Percentiles rank a stretch among this genome's conserved stretches.
These are phyloP conservation scores for Nematocida sp. DNA, from an alignment of 371 early-diverging fungal species.

Conservation along the genomic window DNA sequence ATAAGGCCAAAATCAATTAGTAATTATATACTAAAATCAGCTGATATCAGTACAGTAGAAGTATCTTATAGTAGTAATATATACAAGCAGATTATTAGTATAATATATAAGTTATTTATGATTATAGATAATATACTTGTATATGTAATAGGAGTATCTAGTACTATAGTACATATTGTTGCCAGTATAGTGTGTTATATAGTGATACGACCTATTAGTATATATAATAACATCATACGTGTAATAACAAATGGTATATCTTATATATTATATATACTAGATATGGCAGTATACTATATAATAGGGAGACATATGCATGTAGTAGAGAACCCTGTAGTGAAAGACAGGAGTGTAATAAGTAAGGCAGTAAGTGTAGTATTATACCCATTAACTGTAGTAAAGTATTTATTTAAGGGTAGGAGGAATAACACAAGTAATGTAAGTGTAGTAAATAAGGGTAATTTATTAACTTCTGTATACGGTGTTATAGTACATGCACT, in stretches of 20 bases:
- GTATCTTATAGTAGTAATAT: neutral
- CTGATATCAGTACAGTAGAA: neutral
- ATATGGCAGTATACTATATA: neutral
- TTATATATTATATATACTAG: neutral
- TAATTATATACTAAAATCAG: neutral
- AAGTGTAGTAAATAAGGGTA: neutral
- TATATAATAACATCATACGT: neutral
- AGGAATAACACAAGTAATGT: neutral
- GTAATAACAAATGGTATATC: neutral
- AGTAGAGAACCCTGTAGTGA: neutral
- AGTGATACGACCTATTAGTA: neutral
- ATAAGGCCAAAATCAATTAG: neutral
- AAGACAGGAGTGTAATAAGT: neutral
- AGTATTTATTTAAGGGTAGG: neutral
- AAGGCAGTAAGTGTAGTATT: neutral
- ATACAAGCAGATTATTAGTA: neutral
- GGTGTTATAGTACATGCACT: neutral
- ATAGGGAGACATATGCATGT: neutral
- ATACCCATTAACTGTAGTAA: neutral
- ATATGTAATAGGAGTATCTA: neutral
- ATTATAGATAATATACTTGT: neutral
- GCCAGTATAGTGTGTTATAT: neutral
- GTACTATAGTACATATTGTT: neutral
- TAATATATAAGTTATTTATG: neutral
- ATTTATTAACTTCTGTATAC: constrained; percentile 4